phyloP scores from a whole-genome alignment of 768 basidiomycete species.

The Podaxis pistillaris region DNA sequence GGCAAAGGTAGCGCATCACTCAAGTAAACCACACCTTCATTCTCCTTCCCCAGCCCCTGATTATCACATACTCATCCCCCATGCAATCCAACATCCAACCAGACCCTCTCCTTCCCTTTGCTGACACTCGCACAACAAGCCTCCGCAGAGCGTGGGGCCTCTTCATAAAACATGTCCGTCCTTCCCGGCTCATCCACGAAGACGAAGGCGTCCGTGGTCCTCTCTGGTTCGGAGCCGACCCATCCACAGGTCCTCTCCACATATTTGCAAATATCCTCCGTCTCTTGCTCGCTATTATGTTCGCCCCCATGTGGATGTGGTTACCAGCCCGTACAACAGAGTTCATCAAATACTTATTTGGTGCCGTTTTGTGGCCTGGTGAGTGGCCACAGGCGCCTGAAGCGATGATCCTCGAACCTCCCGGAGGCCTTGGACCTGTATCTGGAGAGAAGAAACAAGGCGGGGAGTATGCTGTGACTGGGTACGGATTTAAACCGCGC shows the following conservation, averaged over 20 bases:
- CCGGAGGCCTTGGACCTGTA: background rate
- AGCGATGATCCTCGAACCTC: background rate
- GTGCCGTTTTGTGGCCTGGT: background rate
- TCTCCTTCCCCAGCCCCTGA: too few species aligned
- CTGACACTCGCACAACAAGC: background rate
- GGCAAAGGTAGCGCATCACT: too few species aligned
- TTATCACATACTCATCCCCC: too few species aligned
- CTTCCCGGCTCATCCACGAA: constrained; percentile 1
- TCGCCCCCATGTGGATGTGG: constrained; percentile 6
- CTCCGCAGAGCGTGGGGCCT: background rate
- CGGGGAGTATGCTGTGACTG: background rate
- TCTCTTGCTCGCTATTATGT: background rate
- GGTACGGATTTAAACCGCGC: background rate
- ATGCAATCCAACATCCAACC: constrained; percentile 4
- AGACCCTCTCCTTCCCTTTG: background rate
- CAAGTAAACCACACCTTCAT: too few species aligned
- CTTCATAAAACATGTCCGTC: background rate
- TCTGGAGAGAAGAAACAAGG: background rate
- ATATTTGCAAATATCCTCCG: constrained; percentile 1
- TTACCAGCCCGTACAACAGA: background rate
- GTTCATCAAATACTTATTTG: background rate
- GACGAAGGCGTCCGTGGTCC: constrained; percentile 5
- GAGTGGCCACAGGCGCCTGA: constrained; percentile 2
- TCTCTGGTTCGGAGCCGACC: constrained; percentile 4
- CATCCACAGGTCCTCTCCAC: background rate